Evolutionary conservation across 495 filamentous ascomycete species (phyloP).

Genomic region (Lasiosphaeria ovina): DNA sequence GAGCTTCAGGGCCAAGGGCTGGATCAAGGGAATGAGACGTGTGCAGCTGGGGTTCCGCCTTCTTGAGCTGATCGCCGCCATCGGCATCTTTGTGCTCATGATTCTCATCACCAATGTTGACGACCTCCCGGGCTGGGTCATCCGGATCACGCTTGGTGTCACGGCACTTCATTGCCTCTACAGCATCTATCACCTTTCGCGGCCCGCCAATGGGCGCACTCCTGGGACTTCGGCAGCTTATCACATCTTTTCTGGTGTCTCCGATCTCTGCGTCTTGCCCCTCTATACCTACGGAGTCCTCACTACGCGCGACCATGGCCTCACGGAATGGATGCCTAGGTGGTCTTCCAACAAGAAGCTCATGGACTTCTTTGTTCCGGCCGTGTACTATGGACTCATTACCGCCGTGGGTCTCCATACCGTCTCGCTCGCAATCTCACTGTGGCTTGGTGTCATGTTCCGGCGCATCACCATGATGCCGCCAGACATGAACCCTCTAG

Average conservation of each 20-base stretch:
- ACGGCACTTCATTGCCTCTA: slow-evolving; percentile 70
- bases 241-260: slow-evolving; percentile 71
- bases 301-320: slow-evolving; percentile 51
- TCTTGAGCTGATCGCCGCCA: slow-evolving; percentile 61
- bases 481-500: slow-evolving; percentile 89
- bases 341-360: slow-evolving; percentile 45
- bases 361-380: slow-evolving; percentile 54
- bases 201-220: slow-evolving; percentile 63
- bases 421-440: slow-evolving; percentile 63
- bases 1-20: slow-evolving; percentile 64
- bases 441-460: slow-evolving; percentile 74
- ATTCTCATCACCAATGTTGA: slow-evolving; percentile 69
- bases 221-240: slow-evolving; percentile 79
- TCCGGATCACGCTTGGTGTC: slow-evolving; percentile 74
- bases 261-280: slow-evolving; percentile 70
- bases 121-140: slow-evolving; percentile 64
- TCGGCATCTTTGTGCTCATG: slow-evolving; percentile 68
- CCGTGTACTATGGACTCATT: slow-evolving; percentile 62
- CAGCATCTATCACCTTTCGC: slow-evolving; percentile 70
- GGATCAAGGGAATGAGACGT: slow-evolving; percentile 62
- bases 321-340: slow-evolving; percentile 59
- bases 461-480: slow-evolving; percentile 74
- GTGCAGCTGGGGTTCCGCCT: slow-evolving; percentile 65
- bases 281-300: slow-evolving; percentile 73
- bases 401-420: slow-evolving; percentile 64